Conservation (phyloP, 2,329 filamentous ascomycete species). For the Sphaerostilbella broomeana region DNA sequence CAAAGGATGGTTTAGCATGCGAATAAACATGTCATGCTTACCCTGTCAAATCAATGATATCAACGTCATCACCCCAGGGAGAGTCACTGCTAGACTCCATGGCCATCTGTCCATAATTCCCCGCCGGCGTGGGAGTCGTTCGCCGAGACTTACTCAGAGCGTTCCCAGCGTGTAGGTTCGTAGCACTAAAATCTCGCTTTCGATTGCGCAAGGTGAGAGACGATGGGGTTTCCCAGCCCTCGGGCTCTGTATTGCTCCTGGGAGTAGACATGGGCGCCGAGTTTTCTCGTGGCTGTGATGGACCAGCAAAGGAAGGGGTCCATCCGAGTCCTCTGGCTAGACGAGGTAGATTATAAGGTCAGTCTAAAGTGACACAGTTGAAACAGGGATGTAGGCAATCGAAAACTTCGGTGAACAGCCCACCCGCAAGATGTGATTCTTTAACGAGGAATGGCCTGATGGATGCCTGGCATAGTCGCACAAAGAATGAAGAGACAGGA, state of each 20-base stretch:
- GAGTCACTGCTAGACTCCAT: neutral
- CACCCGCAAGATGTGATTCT: no score
- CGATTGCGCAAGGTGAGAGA: slow-evolving; percentile 22
- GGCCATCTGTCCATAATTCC: neutral
- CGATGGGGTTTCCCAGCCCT: slow-evolving; percentile 13
- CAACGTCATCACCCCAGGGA: slow-evolving; percentile 13
- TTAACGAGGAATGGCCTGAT: no score
- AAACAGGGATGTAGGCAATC: no score
- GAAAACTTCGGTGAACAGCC: no score
- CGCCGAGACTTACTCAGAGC: slow-evolving; percentile 29
- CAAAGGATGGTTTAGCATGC: no score
- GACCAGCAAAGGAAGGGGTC: neutral
- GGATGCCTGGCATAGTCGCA: no score
- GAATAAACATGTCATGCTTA: slow-evolving; percentile 16
- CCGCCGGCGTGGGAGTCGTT: slow-evolving; percentile 19
- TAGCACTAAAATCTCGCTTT: slow-evolving; percentile 24
- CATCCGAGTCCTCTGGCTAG: neutral
- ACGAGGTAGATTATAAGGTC: neutral
- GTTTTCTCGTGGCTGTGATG: neutral
- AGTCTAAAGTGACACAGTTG: no score
- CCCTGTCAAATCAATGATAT: slow-evolving; percentile 39
- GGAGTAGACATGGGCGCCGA: slow-evolving; percentile 19
- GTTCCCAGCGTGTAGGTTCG: slow-evolving; percentile 13
- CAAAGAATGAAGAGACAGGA: no score
- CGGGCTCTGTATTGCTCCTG: slow-evolving; percentile 3